Evolutionary conservation across 129 eudicot genomes (phyloP).

Genomic region (Centella asiatica): DNA sequence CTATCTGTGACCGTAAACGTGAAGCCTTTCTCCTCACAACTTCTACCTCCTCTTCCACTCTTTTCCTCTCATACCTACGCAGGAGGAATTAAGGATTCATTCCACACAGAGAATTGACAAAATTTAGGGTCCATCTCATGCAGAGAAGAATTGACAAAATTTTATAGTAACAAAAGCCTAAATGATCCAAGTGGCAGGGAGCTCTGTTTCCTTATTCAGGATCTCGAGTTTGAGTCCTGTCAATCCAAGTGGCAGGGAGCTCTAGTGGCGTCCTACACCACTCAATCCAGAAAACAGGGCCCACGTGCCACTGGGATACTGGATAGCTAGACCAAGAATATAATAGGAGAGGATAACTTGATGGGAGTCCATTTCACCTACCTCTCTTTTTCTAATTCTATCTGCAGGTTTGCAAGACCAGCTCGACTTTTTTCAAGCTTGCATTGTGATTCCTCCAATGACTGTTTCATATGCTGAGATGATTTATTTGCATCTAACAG

Average conservation of each 20-base stretch:
- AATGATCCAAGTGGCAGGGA: no score
- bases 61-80: slow-evolving; percentile 80
- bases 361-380: slow-evolving; percentile 7
- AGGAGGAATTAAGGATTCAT: background rate
- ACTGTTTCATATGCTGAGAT: slow-evolving; percentile 43
- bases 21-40: slow-evolving; percentile 56
- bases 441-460: slow-evolving; percentile 64
- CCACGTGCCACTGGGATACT: no score
- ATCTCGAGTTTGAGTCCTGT: no score
- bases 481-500: slow-evolving; percentile 52
- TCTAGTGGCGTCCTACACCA: no score
- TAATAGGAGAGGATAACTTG: no score
- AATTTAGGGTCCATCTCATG: no score
- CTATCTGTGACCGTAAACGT: slow-evolving; percentile 51
- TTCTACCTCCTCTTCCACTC: slow-evolving; percentile 86
- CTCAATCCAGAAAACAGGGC: no score
- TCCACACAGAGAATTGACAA: background rate
- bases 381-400: slow-evolving; percentile 80
- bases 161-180: no score
- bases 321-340: no score
- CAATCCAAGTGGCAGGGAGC: no score
- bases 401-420: slow-evolving; percentile 54
- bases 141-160: no score
- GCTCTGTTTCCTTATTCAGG: no score
- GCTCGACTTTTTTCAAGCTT: slow-evolving; percentile 52